phyloP scores from a whole-genome alignment of 768 basidiomycete genomes.

The Pisolithus orientalis region DNA sequence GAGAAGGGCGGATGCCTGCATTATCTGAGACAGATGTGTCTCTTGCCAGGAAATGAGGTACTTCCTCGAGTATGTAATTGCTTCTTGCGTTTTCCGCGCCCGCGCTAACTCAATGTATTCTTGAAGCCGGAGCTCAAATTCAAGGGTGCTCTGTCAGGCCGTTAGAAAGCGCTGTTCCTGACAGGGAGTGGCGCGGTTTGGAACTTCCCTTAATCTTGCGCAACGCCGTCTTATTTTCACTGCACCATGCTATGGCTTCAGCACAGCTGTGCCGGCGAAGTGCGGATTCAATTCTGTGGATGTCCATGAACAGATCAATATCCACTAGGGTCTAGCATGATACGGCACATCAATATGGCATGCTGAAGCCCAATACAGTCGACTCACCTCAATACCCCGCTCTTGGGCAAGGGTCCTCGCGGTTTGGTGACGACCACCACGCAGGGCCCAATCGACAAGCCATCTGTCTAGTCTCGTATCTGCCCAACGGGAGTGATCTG shows the following conservation, averaged over 20 bases:
- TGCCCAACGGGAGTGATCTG: slow-evolving; percentile 70
- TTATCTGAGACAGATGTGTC: slow-evolving; percentile 72
- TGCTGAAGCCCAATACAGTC: slow-evolving; percentile 14
- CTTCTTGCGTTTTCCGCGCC: slow-evolving; percentile 55
- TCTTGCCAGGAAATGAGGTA: slow-evolving; percentile 78
- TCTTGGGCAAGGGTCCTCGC: slow-evolving; percentile 73
- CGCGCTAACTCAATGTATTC: slow-evolving; percentile 93
- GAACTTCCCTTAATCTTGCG: slow-evolving; percentile 77
- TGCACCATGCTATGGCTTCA: slow-evolving; percentile 93
- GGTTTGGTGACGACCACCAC: slow-evolving; percentile 71
- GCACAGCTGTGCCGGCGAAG: slow-evolving; percentile 70
- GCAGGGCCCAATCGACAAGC: slow-evolving; percentile 89
- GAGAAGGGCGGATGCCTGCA: slow-evolving; percentile 69
- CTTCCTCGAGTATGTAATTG: slow-evolving; percentile 80
- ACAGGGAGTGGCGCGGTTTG: slow-evolving; percentile 5
- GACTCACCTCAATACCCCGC: slow-evolving; percentile 70
- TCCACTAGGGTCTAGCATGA: slow-evolving; percentile 71
- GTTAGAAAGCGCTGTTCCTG: slow-evolving; percentile 12
- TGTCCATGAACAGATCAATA: slow-evolving; percentile 86
- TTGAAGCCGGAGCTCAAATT: slow-evolving; percentile 93
- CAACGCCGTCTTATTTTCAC: slow-evolving; percentile 88
- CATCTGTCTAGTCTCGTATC: slow-evolving; percentile 79
- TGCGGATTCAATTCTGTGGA: slow-evolving; percentile 79
- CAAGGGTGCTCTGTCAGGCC: slow-evolving; percentile 72
- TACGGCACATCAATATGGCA: slow-evolving; percentile 12